A percentile compares a stretch with the other conserved stretches of the same genome.
Evolutionary conservation across 2,329 filamentous ascomycete genomes (phyloP).

Genomic region (Ploettnerulaceae sp.): DNA sequence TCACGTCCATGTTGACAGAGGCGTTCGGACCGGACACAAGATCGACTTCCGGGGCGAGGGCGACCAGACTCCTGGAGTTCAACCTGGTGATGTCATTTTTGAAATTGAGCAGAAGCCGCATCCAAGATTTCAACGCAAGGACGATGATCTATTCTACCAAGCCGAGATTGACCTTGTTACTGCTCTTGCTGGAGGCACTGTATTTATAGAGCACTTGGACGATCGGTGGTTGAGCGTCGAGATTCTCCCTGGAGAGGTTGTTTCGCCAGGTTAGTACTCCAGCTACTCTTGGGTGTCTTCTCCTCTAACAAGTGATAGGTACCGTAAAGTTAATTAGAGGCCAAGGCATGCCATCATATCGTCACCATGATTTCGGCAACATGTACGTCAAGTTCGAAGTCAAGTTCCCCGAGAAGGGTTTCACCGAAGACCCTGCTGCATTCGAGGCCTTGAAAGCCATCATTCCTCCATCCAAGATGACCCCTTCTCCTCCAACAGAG

Average conservation of each 20-base stretch:
- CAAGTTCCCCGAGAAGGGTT: constrained; percentile 85
- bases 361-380: constrained; percentile 94
- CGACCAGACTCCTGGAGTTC: constrained; percentile 88
- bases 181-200: constrained; percentile 82
- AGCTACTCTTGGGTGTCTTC: too few relatives aligned
- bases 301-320: constrained; percentile 49
- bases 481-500: constrained; percentile 66
- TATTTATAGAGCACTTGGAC: constrained; percentile 94
- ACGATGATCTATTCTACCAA: constrained; percentile 92
- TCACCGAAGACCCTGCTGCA: constrained; percentile 60
- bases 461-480: constrained; percentile 63
- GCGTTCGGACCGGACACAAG: constrained; percentile 90
- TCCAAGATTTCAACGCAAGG: constrained; percentile 86
- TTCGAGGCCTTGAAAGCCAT: constrained; percentile 78
- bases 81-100: constrained; percentile 94
- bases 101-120: constrained; percentile 99
- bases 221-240: constrained; percentile 94
- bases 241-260: constrained; percentile 90
- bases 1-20: constrained; percentile 94
- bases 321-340: constrained; percentile 90
- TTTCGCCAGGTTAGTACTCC: constrained; percentile 76
- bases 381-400: constrained; percentile 96
- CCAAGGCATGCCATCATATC: constrained; percentile 94
- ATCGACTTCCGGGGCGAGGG: constrained; percentile 96
- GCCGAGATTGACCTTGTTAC: constrained; percentile 95